Conservation (phyloP, 2,329 filamentous ascomycete genomes). For the Onygenales sp. region DNA sequence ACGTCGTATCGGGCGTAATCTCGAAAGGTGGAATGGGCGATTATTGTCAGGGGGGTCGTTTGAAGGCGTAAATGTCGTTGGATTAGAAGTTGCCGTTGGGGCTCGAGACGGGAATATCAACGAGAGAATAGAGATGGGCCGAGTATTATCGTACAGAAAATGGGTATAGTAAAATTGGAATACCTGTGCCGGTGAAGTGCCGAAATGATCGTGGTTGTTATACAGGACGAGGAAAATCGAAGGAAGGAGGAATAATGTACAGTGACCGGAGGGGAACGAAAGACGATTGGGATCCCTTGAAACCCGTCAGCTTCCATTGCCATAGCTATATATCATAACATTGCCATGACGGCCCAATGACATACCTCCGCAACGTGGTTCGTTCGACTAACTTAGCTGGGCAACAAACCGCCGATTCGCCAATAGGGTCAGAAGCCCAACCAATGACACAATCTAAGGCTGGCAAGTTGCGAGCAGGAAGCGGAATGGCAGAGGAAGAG, state of each 20-base stretch:
- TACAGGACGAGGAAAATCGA: slow-evolving; percentile 2
- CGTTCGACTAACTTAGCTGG: not conserved
- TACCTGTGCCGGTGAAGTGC: not conserved
- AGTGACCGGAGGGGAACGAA: not conserved
- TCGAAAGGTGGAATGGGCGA: not conserved
- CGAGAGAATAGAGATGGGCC: not conserved
- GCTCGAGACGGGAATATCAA: not conserved
- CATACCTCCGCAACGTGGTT: slow-evolving; percentile 7
- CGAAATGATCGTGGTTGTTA: slow-evolving; percentile 1
- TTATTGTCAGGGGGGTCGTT: not conserved
- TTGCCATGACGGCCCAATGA: slow-evolving; percentile 5
- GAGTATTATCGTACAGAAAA: slow-evolving; percentile 3
- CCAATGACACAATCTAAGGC: slow-evolving; percentile 17
- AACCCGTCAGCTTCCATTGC: slow-evolving; percentile 6
- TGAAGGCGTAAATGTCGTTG: not conserved
- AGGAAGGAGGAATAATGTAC: slow-evolving; percentile 4
- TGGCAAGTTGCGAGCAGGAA: slow-evolving; percentile 9
- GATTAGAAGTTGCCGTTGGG: not conserved
- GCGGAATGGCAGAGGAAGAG: slow-evolving; percentile 13
- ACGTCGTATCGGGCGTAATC: not conserved
- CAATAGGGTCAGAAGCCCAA: slow-evolving; percentile 9
- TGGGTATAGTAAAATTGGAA: not conserved
- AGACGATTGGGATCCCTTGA: slow-evolving; percentile 1
- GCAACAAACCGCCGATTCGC: slow-evolving; percentile 6
- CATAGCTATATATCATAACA: not conserved